Conservation (phyloP, 192 early-diverging fungal genomes). For the Mortierella hygrophila region DNA sequence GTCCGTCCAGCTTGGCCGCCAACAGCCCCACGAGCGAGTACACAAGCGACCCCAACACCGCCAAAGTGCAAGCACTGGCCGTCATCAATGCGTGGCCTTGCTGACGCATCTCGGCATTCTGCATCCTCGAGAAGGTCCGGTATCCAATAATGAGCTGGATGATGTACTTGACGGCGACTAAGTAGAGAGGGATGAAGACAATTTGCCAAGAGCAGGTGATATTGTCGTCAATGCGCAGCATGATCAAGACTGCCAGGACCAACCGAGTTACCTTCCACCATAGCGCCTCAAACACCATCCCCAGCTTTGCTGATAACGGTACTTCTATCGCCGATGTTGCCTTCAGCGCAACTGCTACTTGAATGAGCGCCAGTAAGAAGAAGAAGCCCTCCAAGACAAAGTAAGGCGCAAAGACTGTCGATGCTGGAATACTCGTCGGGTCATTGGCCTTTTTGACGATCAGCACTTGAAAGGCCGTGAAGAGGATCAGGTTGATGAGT, state of each 20-base stretch:
- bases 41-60: slow-evolving; percentile 49
- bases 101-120: slow-evolving; percentile 47
- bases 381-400: slow-evolving; percentile 80
- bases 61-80: slow-evolving; percentile 52
- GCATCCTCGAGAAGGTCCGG: slow-evolving; percentile 25
- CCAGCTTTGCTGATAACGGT: neutral
- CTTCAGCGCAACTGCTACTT: slow-evolving; percentile 42
- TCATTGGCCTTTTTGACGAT: slow-evolving; percentile 78
- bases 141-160: slow-evolving; percentile 54
- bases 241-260: slow-evolving; percentile 73
- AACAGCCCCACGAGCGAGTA: slow-evolving; percentile 46
- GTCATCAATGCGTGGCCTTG: slow-evolving; percentile 54
- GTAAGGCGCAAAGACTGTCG: slow-evolving; percentile 83
- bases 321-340: slow-evolving; percentile 5
- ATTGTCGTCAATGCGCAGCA: slow-evolving; percentile 64
- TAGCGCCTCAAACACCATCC: slow-evolving; percentile 59
- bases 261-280: slow-evolving; percentile 75
- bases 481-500: slow-evolving; percentile 64
- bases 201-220: slow-evolving; percentile 69
- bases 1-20: slow-evolving; percentile 43
- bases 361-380: slow-evolving; percentile 61
- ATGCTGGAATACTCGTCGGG: slow-evolving; percentile 64
- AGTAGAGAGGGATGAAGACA: slow-evolving; percentile 75
- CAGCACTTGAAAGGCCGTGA: slow-evolving; percentile 82
- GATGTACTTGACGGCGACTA: slow-evolving; percentile 66